Conservation (phyloP, 306 rosid species). For the Cicer pinnatifidum region DNA sequence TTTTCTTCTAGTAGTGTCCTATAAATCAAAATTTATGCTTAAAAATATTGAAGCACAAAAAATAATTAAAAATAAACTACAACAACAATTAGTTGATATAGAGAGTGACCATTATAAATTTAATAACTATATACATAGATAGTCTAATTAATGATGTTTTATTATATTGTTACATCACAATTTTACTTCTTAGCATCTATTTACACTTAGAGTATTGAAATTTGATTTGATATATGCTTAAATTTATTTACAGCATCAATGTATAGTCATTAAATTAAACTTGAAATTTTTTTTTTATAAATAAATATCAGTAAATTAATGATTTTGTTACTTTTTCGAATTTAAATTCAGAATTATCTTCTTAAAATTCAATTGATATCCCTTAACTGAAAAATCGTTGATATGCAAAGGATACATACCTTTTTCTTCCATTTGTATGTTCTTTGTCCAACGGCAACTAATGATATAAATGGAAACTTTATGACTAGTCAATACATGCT, state of each 20-base stretch:
- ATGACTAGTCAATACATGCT: slow-evolving; percentile 77
- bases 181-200: not conserved
- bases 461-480: slow-evolving; percentile 91
- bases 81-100: too few species aligned
- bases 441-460: slow-evolving; percentile 64
- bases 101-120: too few species aligned
- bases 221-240: too few species aligned
- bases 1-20: too few species aligned
- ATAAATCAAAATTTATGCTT: slow-evolving; percentile 11
- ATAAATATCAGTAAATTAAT: too few species aligned
- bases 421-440: slow-evolving; percentile 84
- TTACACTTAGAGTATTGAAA: not conserved
- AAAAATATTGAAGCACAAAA: slow-evolving; percentile 10
- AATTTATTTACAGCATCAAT: too few species aligned
- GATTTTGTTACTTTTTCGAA: too few species aligned
- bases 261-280: too few species aligned
- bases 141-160: too few species aligned
- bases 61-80: slow-evolving; percentile 1
- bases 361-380: too few species aligned
- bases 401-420: slow-evolving; percentile 53
- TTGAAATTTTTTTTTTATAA: too few species aligned
- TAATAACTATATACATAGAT: not conserved
- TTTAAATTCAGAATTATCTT: too few species aligned
- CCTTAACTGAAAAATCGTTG: not conserved
- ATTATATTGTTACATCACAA: not conserved